Evolutionary conservation across 495 filamentous ascomycete genomes (phyloP).

Genomic region (Daldinia caldariorum): DNA sequence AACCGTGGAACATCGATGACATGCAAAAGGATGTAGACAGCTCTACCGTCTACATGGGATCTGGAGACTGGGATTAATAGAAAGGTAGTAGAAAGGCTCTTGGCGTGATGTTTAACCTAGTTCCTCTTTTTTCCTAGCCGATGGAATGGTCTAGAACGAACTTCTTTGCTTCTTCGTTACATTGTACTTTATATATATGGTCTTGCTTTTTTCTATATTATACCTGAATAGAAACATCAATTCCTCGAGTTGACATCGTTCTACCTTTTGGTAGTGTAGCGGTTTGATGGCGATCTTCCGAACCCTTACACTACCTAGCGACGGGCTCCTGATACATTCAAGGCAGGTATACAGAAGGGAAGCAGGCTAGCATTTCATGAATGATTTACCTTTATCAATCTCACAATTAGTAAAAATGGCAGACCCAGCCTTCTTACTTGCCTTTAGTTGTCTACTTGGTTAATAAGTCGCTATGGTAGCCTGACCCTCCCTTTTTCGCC

Average conservation of each 20-base stretch:
- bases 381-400: neutral
- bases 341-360: neutral
- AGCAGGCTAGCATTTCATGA: too few relatives aligned
- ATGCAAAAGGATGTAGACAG: constrained; percentile 53
- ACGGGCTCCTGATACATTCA: neutral
- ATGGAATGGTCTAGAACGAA: neutral
- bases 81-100: neutral
- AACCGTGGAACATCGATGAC: constrained; percentile 59
- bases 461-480: neutral
- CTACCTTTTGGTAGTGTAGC: too few relatives aligned
- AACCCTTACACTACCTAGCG: too few relatives aligned
- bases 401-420: neutral
- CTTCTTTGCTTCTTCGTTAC: neutral
- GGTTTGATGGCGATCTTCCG: too few relatives aligned
- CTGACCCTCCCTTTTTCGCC: neutral
- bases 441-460: neutral
- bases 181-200: neutral
- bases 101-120: neutral
- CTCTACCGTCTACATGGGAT: constrained; percentile 51
- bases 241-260: too few relatives aligned
- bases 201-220: neutral
- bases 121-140: neutral
- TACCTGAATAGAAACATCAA: too few relatives aligned
- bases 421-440: neutral
- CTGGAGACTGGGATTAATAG: constrained; percentile 53